These are phyloP conservation scores for Kernera saxatilis DNA, from an alignment of 345 rosid genomes.

Conservation along the genomic window DNA sequence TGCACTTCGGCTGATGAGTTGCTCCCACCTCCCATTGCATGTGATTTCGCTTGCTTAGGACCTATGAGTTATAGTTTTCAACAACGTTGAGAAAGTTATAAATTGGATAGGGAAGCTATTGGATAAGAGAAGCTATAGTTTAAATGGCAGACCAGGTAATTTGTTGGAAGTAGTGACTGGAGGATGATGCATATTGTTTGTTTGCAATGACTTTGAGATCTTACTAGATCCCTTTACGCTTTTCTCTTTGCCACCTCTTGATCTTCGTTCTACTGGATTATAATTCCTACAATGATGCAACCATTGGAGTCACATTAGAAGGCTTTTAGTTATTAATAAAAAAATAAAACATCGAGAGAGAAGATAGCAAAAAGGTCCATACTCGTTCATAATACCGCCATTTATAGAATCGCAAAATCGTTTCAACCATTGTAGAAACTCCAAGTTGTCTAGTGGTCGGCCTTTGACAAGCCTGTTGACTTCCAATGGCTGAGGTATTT, in stretches of 20 bases:
- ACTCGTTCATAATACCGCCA: conserved; percentile 98
- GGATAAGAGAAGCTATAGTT: neutral
- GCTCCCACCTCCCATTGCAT: conserved; percentile 36
- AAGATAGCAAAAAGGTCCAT: conserved; percentile 10
- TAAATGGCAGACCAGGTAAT: conserved; percentile 1
- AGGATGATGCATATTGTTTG: conserved; percentile 46
- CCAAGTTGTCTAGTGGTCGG: conserved; percentile 94
- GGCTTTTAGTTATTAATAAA: neutral
- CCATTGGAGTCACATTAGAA: neutral
- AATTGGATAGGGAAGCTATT: neutral
- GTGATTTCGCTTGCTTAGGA: conserved; percentile 49
- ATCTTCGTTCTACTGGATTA: conserved; percentile 83
- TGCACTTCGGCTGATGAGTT: conserved; percentile 48
- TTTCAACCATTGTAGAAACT: conserved; percentile 94
- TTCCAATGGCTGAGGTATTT: conserved; percentile 67
- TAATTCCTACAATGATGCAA: conserved; percentile 53
- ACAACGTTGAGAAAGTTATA: neutral
- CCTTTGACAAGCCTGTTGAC: conserved; percentile 92
- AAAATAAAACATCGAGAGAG: neutral
- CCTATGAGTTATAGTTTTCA: conserved; percentile 32
- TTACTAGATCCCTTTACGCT: conserved; percentile 44
- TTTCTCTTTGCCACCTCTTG: conserved; percentile 69
- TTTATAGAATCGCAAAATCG: conserved; percentile 93
- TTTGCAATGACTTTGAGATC: conserved; percentile 69
- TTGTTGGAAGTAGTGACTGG: conserved; percentile 17